phyloP scores from a whole-genome alignment of 768 basidiomycete genomes.

The Asterophora parasitica region DNA sequence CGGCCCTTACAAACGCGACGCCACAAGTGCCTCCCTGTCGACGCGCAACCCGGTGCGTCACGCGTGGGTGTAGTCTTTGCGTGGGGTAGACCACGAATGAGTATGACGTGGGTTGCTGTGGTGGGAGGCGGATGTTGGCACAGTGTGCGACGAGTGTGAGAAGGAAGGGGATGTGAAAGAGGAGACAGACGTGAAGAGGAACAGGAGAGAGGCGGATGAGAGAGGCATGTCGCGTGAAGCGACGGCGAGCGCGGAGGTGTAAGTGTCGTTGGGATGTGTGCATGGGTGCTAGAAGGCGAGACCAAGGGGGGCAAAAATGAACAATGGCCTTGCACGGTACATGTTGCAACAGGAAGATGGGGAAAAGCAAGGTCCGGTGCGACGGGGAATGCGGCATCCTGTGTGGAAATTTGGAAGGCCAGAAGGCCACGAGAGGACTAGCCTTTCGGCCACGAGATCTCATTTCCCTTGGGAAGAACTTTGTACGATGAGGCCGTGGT shows the following conservation, averaged over 20 bases:
- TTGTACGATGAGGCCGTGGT: not conserved
- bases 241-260: slow-evolving; percentile 42
- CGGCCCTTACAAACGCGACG: slow-evolving; percentile 41
- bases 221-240: slow-evolving; percentile 34
- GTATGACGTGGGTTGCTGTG: slow-evolving; percentile 45
- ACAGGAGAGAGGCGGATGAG: slow-evolving; percentile 7
- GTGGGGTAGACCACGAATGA: slow-evolving; percentile 50
- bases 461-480: not conserved
- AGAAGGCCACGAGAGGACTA: slow-evolving; percentile 49
- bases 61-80: slow-evolving; percentile 36
- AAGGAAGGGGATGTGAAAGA: not conserved
- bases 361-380: slow-evolving; percentile 39
- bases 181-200: slow-evolving; percentile 2
- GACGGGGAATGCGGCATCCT: slow-evolving; percentile 38
- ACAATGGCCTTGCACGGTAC: slow-evolving; percentile 33
- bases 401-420: slow-evolving; percentile 40
- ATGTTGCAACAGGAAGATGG: slow-evolving; percentile 29
- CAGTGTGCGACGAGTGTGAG: not conserved
- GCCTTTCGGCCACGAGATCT: slow-evolving; percentile 24
- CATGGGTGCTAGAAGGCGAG: slow-evolving; percentile 45
- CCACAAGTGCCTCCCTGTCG: slow-evolving; percentile 45
- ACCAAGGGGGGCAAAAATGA: slow-evolving; percentile 42
- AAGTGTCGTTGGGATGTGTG: slow-evolving; percentile 29
- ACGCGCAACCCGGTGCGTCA: slow-evolving; percentile 29
- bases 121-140: slow-evolving; percentile 32